Percentiles rank a stretch among this genome's conserved stretches.
These are phyloP conservation scores for Prunus campanulata DNA, from an alignment of 306 rosid genomes.

Conservation along the genomic window DNA sequence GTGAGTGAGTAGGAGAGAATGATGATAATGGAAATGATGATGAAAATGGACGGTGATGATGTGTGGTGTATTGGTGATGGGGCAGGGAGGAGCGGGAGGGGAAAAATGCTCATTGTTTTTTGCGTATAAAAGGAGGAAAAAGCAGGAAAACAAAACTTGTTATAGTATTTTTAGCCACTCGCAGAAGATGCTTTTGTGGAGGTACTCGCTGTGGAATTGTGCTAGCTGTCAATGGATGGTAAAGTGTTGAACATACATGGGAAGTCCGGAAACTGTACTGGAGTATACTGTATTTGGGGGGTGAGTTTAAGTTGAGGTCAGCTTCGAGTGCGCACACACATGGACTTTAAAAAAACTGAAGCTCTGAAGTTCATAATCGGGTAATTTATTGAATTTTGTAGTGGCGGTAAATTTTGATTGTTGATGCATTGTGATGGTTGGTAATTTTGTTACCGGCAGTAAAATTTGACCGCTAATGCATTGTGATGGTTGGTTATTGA, in stretches of 20 bases:
- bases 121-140: too few relatives aligned
- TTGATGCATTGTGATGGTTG: too few relatives aligned
- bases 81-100: too few relatives aligned
- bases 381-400: too few relatives aligned
- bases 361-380: neutral
- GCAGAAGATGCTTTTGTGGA: neutral
- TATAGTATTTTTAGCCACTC: neutral
- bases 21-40: slow-evolving; percentile 5
- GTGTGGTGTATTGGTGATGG: too few relatives aligned
- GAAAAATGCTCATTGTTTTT: too few relatives aligned
- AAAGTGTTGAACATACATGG: too few relatives aligned
- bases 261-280: neutral
- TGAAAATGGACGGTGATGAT: neutral
- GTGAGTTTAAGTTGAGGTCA: neutral
- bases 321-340: neutral
- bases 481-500: too few relatives aligned
- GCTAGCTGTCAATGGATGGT: neutral
- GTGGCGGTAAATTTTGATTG: too few relatives aligned
- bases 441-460: too few relatives aligned
- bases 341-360: neutral
- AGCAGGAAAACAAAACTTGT: too few relatives aligned
- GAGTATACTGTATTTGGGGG: neutral
- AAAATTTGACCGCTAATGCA: too few relatives aligned
- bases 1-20: neutral
- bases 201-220: neutral